These are phyloP conservation scores for Lactifluus echinatus DNA, from an alignment of 768 basidiomycete genomes.

Conservation along the genomic window DNA sequence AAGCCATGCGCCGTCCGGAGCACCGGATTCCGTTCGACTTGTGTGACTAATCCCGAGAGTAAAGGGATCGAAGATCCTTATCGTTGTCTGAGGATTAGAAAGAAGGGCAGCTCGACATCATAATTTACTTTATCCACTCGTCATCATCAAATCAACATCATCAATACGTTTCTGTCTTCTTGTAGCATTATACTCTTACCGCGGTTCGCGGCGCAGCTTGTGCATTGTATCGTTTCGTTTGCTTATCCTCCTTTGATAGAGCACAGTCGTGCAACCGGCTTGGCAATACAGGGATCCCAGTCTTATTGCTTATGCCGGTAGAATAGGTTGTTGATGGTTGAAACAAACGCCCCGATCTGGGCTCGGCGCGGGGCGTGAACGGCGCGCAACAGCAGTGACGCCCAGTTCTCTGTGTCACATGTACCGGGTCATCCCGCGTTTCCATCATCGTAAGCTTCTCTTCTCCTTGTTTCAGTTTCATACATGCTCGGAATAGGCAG, in stretches of 20 bases:
- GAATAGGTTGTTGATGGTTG: neutral
- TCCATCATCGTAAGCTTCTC: neutral
- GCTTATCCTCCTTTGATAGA: neutral
- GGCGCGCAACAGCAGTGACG: neutral
- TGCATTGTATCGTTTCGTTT: neutral
- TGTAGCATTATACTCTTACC: slow-evolving; percentile 5
- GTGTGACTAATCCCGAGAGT: slow-evolving; percentile 2
- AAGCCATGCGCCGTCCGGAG: slow-evolving; percentile 6
- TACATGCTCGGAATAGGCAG: neutral
- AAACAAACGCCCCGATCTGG: neutral
- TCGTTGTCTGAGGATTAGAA: no score
- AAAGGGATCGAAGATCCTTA: neutral
- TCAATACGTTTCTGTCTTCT: neutral
- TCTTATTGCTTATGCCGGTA: neutral
- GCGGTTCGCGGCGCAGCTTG: neutral
- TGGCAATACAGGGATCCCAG: neutral
- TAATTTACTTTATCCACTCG: neutral
- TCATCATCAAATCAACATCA: neutral
- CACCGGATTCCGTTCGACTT: slow-evolving; percentile 12
- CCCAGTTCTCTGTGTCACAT: neutral
- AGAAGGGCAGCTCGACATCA: neutral
- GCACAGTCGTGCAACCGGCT: neutral
- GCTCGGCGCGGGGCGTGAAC: neutral
- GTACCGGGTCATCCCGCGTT: neutral
- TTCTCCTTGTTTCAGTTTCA: no score